These are phyloP conservation scores for Nasturtium officinale DNA, from an alignment of 345 rosid species.

Conservation along the genomic window DNA sequence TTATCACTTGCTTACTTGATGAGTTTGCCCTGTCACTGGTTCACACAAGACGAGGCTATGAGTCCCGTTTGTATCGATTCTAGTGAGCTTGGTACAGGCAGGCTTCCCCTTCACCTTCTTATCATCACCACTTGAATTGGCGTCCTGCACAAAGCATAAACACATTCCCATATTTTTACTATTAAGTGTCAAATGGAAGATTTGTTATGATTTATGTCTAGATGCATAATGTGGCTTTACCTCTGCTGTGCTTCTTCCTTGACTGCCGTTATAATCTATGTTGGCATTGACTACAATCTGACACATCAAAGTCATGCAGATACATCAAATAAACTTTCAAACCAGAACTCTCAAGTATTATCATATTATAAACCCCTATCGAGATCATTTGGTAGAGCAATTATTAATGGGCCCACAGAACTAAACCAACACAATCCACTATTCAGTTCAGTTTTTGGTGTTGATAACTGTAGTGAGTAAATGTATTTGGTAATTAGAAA, in stretches of 20 bases:
- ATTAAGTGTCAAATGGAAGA: background rate
- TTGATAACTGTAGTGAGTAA: background rate
- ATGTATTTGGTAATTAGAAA: conserved; percentile 4
- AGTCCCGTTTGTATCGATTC: conserved; percentile 75
- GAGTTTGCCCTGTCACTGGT: conserved; percentile 93
- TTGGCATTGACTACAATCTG: conserved; percentile 72
- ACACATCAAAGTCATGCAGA: conserved; percentile 31
- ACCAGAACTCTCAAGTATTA: conserved; percentile 5
- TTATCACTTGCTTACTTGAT: conserved; percentile 66
- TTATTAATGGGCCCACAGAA: background rate
- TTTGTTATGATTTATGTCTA: conserved; percentile 1
- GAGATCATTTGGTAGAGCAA: background rate
- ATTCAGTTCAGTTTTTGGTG: conserved; percentile 1
- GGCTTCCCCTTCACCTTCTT: conserved; percentile 64
- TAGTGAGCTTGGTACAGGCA: conserved; percentile 82
- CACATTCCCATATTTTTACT: background rate
- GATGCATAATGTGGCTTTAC: conserved; percentile 43
- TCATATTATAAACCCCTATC: background rate
- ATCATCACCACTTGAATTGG: conserved; percentile 46
- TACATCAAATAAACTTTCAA: conserved; percentile 21
- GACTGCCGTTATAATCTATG: conserved; percentile 68
- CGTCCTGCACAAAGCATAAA: conserved; percentile 52
- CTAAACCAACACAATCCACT: background rate
- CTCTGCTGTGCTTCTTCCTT: conserved; percentile 81
- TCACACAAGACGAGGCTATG: conserved; percentile 86